Conservation (phyloP, 768 basidiomycete genomes). For the Boletellus ananas region DNA sequence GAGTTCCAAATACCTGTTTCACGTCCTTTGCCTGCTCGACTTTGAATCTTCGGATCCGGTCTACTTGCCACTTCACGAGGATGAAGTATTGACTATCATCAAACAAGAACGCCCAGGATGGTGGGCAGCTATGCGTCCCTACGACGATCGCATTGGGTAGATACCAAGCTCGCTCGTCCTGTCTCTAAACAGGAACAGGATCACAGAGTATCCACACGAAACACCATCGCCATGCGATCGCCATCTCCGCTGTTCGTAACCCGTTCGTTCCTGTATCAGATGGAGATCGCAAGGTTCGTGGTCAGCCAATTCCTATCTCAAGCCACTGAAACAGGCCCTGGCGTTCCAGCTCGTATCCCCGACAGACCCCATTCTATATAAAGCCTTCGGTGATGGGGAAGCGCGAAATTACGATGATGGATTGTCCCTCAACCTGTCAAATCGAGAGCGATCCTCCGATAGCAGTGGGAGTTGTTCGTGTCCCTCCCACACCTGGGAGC, state of each 20-base stretch:
- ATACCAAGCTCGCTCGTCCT: slow-evolving; percentile 70
- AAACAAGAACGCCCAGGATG: slow-evolving; percentile 70
- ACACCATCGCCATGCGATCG: slow-evolving; percentile 33
- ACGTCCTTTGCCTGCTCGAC: slow-evolving; percentile 62
- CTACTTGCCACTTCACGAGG: slow-evolving; percentile 59
- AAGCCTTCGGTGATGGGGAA: slow-evolving; percentile 2
- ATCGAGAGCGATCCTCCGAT: slow-evolving; percentile 7
- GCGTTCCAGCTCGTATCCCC: slow-evolving; percentile 18
- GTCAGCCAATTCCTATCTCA: background rate
- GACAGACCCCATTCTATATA: slow-evolving; percentile 14
- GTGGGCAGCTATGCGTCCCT: slow-evolving; percentile 72
- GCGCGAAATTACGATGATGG: slow-evolving; percentile 2
- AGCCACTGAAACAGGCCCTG: slow-evolving; percentile 15
- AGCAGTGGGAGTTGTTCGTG: background rate
- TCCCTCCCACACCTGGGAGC: slow-evolving; percentile 32
- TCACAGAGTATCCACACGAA: slow-evolving; percentile 47
- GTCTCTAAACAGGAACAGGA: slow-evolving; percentile 33
- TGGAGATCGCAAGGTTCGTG: slow-evolving; percentile 17
- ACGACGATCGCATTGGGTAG: slow-evolving; percentile 61
- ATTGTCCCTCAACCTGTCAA: slow-evolving; percentile 4
- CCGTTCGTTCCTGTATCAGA: slow-evolving; percentile 20
- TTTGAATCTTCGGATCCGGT: slow-evolving; percentile 59
- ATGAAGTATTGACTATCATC: slow-evolving; percentile 65
- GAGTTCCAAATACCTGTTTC: slow-evolving; percentile 32
- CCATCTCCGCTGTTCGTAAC: slow-evolving; percentile 15